Evolutionary conservation across 1,284 basidiomycete species (phyloP), one percentile per base, ranked within the genome.

Genomic region (Ustilago crameri): DNA sequence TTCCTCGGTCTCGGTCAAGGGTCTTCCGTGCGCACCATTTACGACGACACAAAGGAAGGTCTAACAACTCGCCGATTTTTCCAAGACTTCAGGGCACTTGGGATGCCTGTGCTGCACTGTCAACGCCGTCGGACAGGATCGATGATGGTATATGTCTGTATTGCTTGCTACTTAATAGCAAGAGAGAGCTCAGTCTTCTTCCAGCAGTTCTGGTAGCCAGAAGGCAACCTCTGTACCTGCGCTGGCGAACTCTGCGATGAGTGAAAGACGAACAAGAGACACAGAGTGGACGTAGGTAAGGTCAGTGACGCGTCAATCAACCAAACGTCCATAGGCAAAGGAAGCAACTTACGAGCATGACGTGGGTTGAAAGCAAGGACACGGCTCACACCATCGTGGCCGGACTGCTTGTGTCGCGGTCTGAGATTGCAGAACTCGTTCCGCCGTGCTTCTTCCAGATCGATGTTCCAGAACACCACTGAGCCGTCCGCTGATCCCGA

Each of bases 351-450:
- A 80, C 78, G 74, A 17, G 80, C 78, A 42, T 63, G 53, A 34
- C 76, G 50, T 1, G 78, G 81, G 38, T 78, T 82, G 68, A 82
- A 82, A 3, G 74, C 80, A 0, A 81, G 44, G 5, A 64, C 70
- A 8, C 72, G 63, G 15, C 78, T 66, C 3, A 67, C 48, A 4
- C 68, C 70, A 35, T 76, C 72, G 41, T 81, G 79, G 0, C 73
- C 80, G 1, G 71, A 20, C 45, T 61, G 61, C 54, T 69, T 42
- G 69, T 62, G 34, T 38, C 49, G 17, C 53, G 72, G 52, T 30
- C 47, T 41, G 22, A 65, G 23, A 38, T 64, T 53, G 15, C 56
- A 34, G 26, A 70, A 65, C 32, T 71, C 63, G 49, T 57, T 61
- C 27, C 41, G 58, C 17, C 15, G 50, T 2, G 58, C 52, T 27